A percentile compares a stretch with the other conserved stretches of the same genome.
Conservation (phyloP, 1,284 basidiomycete species). For the Pascua sp. region DNA sequence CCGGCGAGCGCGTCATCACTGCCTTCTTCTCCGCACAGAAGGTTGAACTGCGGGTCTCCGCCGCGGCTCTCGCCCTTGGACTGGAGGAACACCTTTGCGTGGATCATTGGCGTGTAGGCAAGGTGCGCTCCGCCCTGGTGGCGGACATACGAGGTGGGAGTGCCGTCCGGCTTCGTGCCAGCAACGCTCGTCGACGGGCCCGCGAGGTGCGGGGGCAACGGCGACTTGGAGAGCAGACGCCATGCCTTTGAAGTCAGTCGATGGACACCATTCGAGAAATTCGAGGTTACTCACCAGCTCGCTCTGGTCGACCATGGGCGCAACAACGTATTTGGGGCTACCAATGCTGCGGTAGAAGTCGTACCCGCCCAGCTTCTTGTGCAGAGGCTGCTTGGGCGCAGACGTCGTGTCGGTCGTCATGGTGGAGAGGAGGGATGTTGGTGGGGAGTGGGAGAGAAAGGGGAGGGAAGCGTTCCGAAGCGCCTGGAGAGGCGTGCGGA, state of each 20-base stretch:
- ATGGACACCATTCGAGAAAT: neutral
- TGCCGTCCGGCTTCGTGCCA: neutral
- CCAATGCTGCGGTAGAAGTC: constrained; percentile 79
- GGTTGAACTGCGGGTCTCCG: constrained; percentile 64
- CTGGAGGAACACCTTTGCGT: constrained; percentile 77
- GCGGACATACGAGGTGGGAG: constrained; percentile 16
- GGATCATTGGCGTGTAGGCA: constrained; percentile 96
- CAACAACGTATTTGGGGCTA: constrained; percentile 82
- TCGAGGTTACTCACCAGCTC: constrained; percentile 66
- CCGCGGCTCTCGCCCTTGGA: constrained; percentile 32
- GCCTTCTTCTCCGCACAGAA: constrained; percentile 54
- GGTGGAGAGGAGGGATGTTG: neutral
- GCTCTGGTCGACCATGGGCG: constrained; percentile 97
- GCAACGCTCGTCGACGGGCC: constrained; percentile 24
- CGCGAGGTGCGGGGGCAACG: constrained; percentile 55
- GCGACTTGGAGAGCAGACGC: constrained; percentile 80
- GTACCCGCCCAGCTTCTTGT: constrained; percentile 66
- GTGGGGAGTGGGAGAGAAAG: no score
- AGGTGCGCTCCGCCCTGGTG: constrained; percentile 58
- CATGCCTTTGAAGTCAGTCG: constrained; percentile 63
- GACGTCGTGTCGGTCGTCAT: neutral
- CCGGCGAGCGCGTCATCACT: constrained; percentile 36
- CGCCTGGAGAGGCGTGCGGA: no score
- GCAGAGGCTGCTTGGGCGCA: constrained; percentile 4
- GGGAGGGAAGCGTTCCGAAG: no score